These are phyloP conservation scores for Neurospora sp. DNA, from an alignment of 495 filamentous ascomycete species.

Conservation along the genomic window DNA sequence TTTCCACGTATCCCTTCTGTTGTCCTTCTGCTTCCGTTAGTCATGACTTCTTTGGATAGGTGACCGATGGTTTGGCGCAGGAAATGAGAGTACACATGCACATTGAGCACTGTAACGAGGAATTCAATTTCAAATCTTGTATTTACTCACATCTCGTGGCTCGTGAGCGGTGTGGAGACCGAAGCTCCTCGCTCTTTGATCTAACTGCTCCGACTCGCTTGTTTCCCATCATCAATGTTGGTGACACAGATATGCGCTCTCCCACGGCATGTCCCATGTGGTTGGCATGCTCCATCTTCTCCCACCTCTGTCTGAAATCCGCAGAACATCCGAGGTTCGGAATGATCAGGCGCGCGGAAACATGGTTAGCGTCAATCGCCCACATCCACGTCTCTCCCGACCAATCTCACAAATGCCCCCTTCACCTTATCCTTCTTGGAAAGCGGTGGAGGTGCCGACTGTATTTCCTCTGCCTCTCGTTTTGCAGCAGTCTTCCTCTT, in stretches of 20 bases:
- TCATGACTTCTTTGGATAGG: neutral
- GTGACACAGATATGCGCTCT: neutral
- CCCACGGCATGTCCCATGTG: neutral
- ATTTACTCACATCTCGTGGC: neutral
- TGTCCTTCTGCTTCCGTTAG: neutral
- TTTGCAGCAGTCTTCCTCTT: conserved; percentile 22
- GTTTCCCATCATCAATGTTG: neutral
- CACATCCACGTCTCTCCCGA: conserved; percentile 14
- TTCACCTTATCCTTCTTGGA: conserved; percentile 15
- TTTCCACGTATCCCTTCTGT: neutral
- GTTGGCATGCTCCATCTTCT: neutral
- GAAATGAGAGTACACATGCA: neutral
- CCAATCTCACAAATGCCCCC: conserved; percentile 22
- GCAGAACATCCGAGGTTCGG: neutral
- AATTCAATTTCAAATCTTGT: neutral
- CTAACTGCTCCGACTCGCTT: neutral
- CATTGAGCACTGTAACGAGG: neutral
- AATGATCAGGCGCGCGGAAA: neutral
- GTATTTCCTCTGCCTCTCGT: conserved; percentile 13
- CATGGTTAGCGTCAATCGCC: neutral
- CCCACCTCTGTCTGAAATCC: neutral
- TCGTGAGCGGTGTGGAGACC: neutral
- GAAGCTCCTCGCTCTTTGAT: neutral
- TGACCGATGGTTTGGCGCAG: neutral
- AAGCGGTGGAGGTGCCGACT: neutral